Conservation (phyloP, 2,329 filamentous ascomycete genomes). For the Hypoxylon sp. region DNA sequence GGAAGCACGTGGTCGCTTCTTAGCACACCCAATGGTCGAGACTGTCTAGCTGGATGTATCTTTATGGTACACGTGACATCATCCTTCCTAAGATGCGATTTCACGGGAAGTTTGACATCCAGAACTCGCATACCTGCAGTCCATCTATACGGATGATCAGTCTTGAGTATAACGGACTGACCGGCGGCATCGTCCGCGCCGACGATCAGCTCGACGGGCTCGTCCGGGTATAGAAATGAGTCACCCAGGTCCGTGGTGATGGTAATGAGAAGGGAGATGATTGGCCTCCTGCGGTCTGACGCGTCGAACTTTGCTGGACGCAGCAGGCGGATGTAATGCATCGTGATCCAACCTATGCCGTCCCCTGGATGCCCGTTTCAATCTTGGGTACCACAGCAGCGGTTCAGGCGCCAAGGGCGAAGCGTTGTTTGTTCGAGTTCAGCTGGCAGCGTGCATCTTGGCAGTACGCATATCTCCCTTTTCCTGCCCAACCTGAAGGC, state of each 20-base stretch:
- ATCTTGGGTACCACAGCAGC: slow-evolving; percentile 13
- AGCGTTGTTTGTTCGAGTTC: slow-evolving; percentile 15
- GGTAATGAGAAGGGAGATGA: slow-evolving; percentile 62
- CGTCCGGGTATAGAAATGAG: slow-evolving; percentile 64
- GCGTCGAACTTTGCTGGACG: slow-evolving; percentile 61
- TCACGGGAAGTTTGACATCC: slow-evolving; percentile 52
- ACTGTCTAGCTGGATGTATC: slow-evolving; percentile 44
- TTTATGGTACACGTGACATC: slow-evolving; percentile 40
- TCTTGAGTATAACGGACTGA: slow-evolving; percentile 15
- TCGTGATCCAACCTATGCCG: slow-evolving; percentile 49
- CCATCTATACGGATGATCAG: slow-evolving; percentile 42
- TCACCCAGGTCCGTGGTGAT: slow-evolving; percentile 73
- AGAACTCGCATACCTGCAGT: slow-evolving; percentile 59
- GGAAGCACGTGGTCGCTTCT: slow-evolving; percentile 42
- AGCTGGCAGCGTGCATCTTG: slow-evolving; percentile 32
- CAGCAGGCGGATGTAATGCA: slow-evolving; percentile 72
- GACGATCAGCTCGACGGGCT: slow-evolving; percentile 61
- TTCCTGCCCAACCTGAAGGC: slow-evolving; percentile 29
- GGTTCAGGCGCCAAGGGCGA: slow-evolving; percentile 8
- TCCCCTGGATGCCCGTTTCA: slow-evolving; percentile 6
- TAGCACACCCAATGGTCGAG: slow-evolving; percentile 33
- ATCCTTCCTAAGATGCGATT: slow-evolving; percentile 23
- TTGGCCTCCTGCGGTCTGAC: slow-evolving; percentile 40
- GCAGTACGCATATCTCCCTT: slow-evolving; percentile 21
- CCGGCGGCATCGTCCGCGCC: slow-evolving; percentile 50